Evolutionary conservation across 345 rosid genomes (phyloP), one percentile per base, ranked within the genome.

Genomic region (Euclidium syriacum): DNA sequence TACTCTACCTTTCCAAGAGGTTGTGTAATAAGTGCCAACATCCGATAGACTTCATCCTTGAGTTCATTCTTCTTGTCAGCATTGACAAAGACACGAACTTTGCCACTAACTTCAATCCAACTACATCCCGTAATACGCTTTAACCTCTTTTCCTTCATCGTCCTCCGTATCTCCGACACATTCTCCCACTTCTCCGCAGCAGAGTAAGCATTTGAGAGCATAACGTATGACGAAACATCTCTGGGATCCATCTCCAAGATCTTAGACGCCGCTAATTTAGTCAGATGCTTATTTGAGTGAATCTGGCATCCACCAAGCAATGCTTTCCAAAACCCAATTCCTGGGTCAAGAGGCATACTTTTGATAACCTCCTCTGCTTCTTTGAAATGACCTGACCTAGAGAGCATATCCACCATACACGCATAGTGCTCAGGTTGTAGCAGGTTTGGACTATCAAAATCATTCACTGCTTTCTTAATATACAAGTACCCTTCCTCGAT

Each of bases 251-350:
- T 71, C 20, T 76, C 88, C 47, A 78, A 40, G 67, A 90, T 83
- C 46, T 75, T 83, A 2, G 59, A 36, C 4, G 91, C 83, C 0
- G 82, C 95, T 35, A 87, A 34, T 19, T 74, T 79, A 12, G 81
- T 82, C 63, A 85, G 27, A 65, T 66, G 73, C 46, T 42, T 58
- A 53, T 87, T 90, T 15, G 82, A 81, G 51, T 87, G 91, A 38
- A 83, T 82, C 66, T 72, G 84, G 73, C 95, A 87, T 47, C 97
- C 97, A n/a, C 87, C 82, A 14, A 85, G 95, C 59, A 85, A 69
- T 47, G 95, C 91, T 53, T 87, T 87, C 94, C 97, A 90, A 49
- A 90, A 87, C 58, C 95, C 97, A 33, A 87, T 70, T 36, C 95
- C 97, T 0, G 91, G 94, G 34, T 82, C 79, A 42, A 81, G 73